phyloP scores from a whole-genome alignment of 148 eudicot species.

The Oxyria digyna region DNA sequence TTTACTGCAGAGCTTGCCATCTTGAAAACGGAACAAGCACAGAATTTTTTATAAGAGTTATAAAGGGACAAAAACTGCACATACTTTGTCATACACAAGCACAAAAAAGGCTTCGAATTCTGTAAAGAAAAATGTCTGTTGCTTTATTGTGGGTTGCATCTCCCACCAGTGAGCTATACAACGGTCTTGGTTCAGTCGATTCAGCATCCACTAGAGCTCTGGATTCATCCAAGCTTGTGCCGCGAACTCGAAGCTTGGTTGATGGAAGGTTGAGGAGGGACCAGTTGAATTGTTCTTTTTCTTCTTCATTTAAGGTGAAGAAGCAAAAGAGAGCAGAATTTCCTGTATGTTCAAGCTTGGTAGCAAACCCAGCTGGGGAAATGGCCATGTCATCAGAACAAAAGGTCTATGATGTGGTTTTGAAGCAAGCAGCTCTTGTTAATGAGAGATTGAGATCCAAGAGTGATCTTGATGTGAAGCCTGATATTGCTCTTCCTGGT shows the following conservation, averaged over 20 bases:
- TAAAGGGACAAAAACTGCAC: neutral
- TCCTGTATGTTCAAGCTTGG: constrained; percentile 43
- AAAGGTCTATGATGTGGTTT: constrained; percentile 84
- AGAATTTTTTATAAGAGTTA: neutral
- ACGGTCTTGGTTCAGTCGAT: constrained; percentile 38
- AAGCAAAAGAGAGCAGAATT: constrained; percentile 29
- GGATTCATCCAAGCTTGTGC: constrained; percentile 15
- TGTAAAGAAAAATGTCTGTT: constrained; percentile 41
- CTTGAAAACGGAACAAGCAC: neutral
- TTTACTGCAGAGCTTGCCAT: neutral
- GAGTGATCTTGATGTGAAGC: constrained; percentile 61
- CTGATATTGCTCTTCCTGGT: constrained; percentile 77
- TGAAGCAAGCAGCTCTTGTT: constrained; percentile 86
- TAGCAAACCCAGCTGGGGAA: constrained; percentile 67
- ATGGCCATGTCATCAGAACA: constrained; percentile 63
- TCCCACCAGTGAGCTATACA: constrained; percentile 58
- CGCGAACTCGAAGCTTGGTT: constrained; percentile 14
- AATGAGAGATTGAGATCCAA: constrained; percentile 35
- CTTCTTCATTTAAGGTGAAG: constrained; percentile 21
- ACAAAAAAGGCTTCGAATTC: neutral
- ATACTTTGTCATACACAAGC: neutral
- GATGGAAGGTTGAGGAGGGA: constrained; percentile 22
- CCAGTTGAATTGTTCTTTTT: constrained; percentile 23
- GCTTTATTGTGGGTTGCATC: constrained; percentile 67
- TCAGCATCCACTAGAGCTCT: constrained; percentile 17